A percentile compares a stretch with the other conserved stretches of the same genome.
Evolutionary conservation across 345 rosid species (phyloP).

Genomic region (Eucalyptus albens): DNA sequence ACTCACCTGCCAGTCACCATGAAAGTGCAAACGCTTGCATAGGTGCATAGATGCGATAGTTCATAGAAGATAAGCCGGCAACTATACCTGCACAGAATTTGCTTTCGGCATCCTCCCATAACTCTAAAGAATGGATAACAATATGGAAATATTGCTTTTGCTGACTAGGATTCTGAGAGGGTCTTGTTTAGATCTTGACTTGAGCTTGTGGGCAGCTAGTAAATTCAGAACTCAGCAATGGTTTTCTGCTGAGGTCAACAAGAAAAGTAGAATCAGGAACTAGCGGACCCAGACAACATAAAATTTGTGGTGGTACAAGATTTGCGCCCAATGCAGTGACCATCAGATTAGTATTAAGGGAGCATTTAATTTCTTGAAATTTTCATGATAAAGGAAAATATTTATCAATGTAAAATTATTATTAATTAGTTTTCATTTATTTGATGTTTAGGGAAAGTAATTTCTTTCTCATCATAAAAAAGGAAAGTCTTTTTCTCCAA

Average conservation of each 20-base stretch:
- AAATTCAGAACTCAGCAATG: not conserved
- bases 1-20: not conserved
- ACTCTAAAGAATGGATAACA: not conserved
- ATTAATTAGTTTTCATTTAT: not conserved
- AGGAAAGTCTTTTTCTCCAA: not conserved
- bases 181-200: not conserved
- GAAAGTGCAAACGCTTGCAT: not conserved
- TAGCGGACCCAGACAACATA: not conserved
- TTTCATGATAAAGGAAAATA: not conserved
- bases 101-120: not conserved
- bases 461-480: not conserved
- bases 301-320: not conserved
- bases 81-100: not conserved
- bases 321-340: not conserved
- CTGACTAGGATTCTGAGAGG: not conserved
- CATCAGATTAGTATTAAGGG: not conserved
- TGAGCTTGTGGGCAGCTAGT: not conserved
- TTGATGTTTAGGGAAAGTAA: accelerated
- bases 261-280: not conserved
- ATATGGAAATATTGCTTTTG: not conserved
- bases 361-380: not conserved
- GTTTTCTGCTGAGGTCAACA: not conserved
- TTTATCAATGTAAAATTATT: not conserved
- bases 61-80: not conserved
- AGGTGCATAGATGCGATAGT: not conserved